Percentiles rank a stretch among this genome's conserved stretches.
Evolutionary conservation across 805 yeast genomes (phyloP).

Genomic region (Ogataea parapolymorpha): DNA sequence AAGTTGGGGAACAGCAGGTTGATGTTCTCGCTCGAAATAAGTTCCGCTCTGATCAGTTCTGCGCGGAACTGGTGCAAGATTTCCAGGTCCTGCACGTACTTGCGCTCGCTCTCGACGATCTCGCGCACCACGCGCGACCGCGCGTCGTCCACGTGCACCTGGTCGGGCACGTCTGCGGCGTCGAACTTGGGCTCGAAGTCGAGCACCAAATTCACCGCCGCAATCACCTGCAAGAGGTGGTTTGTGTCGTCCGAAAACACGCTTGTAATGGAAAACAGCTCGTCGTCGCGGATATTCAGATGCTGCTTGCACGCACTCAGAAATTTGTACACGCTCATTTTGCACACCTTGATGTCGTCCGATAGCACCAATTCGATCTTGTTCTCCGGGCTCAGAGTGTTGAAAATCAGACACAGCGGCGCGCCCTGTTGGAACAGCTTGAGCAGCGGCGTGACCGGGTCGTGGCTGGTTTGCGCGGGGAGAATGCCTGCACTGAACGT

Average conservation of each 20-base stretch:
- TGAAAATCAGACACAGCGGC: conserved; percentile 83
- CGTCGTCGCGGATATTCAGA: conserved; percentile 71
- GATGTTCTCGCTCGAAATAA: conserved; percentile 73
- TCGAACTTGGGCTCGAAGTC: conserved; percentile 16
- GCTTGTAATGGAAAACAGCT: conserved; percentile 84
- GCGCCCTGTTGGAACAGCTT: conserved; percentile 88
- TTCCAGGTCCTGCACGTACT: conserved; percentile 89
- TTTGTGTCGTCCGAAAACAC: conserved; percentile 81
- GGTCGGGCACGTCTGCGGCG: conserved; percentile 19
- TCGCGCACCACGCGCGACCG: conserved; percentile 80
- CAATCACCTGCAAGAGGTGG: conserved; percentile 70
- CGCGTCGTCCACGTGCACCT: conserved; percentile 43
- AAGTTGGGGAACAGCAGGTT: conserved; percentile 84
- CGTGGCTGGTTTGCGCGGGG: conserved; percentile 72
- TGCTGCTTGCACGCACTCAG: conserved; percentile 79
- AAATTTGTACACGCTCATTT: conserved; percentile 86
- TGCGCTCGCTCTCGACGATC: conserved; percentile 84
- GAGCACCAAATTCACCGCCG: conserved; percentile 55
- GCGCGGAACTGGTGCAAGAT: conserved; percentile 62
- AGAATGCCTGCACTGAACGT: conserved; percentile 76
- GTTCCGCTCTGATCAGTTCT: conserved; percentile 62
- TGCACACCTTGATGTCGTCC: conserved; percentile 80
- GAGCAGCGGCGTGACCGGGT: conserved; percentile 91
- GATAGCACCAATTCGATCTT: conserved; percentile 60
- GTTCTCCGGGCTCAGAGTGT: conserved; percentile 54